These are phyloP conservation scores for Knoxia roxburghii DNA, from an alignment of 257 asterid species.

Conservation along the genomic window DNA sequence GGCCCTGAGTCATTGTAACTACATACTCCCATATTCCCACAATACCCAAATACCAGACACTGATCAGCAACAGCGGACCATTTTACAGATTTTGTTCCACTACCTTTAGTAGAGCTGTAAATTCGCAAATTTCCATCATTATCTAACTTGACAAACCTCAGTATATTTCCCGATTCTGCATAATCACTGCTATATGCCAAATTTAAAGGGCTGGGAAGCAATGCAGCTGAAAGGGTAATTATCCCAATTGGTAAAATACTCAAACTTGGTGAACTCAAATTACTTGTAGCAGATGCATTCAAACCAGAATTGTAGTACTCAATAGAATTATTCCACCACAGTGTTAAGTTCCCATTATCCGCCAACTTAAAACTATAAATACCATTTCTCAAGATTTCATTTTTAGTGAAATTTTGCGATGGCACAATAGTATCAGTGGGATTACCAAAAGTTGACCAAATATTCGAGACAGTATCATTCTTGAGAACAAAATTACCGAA, in stretches of 20 bases:
- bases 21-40: conserved; percentile 79
- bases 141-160: conserved; percentile 59
- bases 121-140: conserved; percentile 74
- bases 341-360: conserved; percentile 49
- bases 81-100: conserved; percentile 32
- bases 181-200: conserved; percentile 68
- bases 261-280: conserved; percentile 42
- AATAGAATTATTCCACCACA: conserved; percentile 47
- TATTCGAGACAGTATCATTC: conserved; percentile 36
- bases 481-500: conserved; percentile 55
- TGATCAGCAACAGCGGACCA: conserved; percentile 87
- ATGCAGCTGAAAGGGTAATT: conserved; percentile 45
- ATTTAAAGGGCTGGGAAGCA: conserved; percentile 21
- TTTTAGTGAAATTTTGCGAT: conserved; percentile 35
- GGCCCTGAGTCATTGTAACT: conserved; percentile 60
- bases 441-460: conserved; percentile 67
- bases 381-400: conserved; percentile 43
- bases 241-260: conserved; percentile 46
- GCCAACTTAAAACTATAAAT: conserved; percentile 37
- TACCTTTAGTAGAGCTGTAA: conserved; percentile 46
- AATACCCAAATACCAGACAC: conserved; percentile 66
- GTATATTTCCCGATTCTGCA: conserved; percentile 37
- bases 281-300: conserved; percentile 38
- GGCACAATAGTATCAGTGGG: conserved; percentile 74
- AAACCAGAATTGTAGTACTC: conserved; percentile 56